phyloP scores from a whole-genome alignment of 1,284 basidiomycete species.

The Malassezia psittaci region DNA sequence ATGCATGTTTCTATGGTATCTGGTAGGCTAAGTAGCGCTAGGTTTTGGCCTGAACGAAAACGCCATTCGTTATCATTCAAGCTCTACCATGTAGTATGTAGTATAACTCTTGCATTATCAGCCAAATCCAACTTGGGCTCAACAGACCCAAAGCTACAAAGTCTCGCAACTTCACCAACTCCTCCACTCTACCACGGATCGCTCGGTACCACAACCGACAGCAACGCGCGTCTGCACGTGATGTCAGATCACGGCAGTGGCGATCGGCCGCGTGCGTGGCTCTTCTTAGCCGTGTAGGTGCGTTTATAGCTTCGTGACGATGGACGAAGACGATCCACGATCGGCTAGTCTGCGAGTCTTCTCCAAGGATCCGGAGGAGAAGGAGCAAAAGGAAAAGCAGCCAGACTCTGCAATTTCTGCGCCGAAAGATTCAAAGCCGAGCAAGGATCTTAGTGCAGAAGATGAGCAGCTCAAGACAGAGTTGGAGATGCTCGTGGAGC shows the following conservation, averaged over 20 bases:
- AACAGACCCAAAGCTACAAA: no score
- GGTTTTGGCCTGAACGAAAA: no score
- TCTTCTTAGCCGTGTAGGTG: not conserved
- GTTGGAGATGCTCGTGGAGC: slow-evolving; percentile 92
- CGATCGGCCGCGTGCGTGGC: not conserved
- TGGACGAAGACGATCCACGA: slow-evolving; percentile 17
- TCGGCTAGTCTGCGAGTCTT: slow-evolving; percentile 46
- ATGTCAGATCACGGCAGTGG: not conserved
- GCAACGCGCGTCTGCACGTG: no score
- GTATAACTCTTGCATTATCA: no score
- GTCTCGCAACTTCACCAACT: no score
- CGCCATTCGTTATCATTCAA: no score
- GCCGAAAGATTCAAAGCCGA: slow-evolving; percentile 44
- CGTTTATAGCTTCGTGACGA: slow-evolving; percentile 1
- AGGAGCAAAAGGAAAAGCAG: slow-evolving; percentile 34
- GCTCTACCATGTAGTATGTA: no score
- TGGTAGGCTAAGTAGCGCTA: slow-evolving; percentile 18
- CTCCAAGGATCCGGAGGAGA: slow-evolving; percentile 49
- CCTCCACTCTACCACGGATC: no score
- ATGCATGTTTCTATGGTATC: slow-evolving; percentile 38
- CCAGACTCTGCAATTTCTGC: not conserved
- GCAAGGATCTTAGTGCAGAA: slow-evolving; percentile 72
- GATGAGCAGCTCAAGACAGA: slow-evolving; percentile 87
- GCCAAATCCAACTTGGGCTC: no score
- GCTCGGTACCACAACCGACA: no score